A percentile compares a stretch with the other conserved stretches of the same genome.
Conservation (phyloP, 2,329 filamentous ascomycete species). For the Harringtonia lauricola region DNA sequence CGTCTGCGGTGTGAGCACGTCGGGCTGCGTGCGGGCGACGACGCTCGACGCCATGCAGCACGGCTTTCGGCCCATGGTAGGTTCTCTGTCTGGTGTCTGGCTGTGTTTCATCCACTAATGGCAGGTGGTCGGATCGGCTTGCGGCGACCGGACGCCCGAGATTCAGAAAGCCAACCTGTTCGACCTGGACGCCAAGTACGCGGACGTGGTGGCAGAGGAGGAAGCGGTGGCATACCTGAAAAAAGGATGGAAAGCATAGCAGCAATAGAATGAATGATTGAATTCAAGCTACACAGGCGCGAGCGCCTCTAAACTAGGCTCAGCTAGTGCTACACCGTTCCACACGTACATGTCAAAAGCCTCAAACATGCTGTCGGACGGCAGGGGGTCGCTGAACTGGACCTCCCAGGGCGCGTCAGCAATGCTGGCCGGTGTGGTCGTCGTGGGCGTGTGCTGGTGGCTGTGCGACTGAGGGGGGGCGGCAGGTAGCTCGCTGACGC, state of each 20-base stretch:
- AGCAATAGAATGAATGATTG: no score
- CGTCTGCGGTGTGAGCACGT: conserved; percentile 34
- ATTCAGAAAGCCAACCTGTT: conserved; percentile 27
- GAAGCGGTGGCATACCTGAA: conserved; percentile 27
- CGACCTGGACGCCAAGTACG: conserved; percentile 31
- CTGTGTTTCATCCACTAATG: background rate
- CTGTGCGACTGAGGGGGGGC: no score
- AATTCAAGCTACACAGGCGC: no score
- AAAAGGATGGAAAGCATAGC: conserved; percentile 21
- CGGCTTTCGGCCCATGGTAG: conserved; percentile 33
- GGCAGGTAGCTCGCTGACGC: no score
- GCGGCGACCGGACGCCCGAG: conserved; percentile 30
- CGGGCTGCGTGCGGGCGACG: conserved; percentile 31
- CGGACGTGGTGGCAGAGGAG: conserved; percentile 29
- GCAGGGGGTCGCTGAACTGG: no score
- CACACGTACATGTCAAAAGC: no score
- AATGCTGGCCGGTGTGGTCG: no score
- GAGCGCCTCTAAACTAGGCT: no score
- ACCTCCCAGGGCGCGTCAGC: no score
- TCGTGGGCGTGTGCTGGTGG: no score
- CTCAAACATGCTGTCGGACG: no score
- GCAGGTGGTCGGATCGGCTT: conserved; percentile 30
- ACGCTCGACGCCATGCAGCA: conserved; percentile 33
- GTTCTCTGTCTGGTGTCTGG: background rate
- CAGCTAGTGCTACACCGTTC: no score